Conservation (phyloP, 139 green algal species). For the Chlorella sp. region DNA sequence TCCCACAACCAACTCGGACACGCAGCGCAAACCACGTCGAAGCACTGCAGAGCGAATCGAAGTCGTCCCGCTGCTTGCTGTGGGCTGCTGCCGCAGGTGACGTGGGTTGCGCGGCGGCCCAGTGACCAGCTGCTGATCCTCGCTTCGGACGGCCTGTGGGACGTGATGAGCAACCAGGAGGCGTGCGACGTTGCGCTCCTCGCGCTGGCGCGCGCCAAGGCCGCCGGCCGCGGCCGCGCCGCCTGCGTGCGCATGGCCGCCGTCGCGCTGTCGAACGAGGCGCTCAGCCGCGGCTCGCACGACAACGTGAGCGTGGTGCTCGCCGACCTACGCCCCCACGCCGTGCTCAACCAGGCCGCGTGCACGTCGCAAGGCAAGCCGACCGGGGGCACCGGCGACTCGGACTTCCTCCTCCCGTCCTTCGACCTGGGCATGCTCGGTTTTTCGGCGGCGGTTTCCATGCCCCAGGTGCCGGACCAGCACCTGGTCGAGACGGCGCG, state of each 20-base stretch:
- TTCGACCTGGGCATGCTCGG: too few relatives aligned
- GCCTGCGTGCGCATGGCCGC: background rate
- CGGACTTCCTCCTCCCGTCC: too few relatives aligned
- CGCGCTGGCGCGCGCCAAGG: constrained; percentile 36
- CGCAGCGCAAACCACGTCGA: too few relatives aligned
- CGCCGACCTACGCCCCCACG: constrained; percentile 45
- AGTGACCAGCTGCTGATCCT: constrained; percentile 64
- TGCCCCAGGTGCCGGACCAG: too few relatives aligned
- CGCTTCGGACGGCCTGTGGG: constrained; percentile 52
- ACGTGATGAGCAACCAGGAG: constrained; percentile 54
- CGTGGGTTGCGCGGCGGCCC: constrained; percentile 22
- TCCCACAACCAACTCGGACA: too few relatives aligned
- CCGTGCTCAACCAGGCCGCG: too few relatives aligned
- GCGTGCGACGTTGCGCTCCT: constrained; percentile 55
- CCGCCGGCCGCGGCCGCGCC: constrained; percentile 19
- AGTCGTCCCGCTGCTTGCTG: too few relatives aligned
- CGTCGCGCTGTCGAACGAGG: background rate
- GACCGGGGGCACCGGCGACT: too few relatives aligned
- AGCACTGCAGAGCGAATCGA: too few relatives aligned
- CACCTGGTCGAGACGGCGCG: too few relatives aligned
- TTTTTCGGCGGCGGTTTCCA: too few relatives aligned
- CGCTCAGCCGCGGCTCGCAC: constrained; percentile 35
- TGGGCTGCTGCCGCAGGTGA: constrained; percentile 38
- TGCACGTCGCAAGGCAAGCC: too few relatives aligned
- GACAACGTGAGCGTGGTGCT: constrained; percentile 62